Base-by-base conservation (phyloP, 345 rosid species). In the Clarkia xantiana region DNA sequence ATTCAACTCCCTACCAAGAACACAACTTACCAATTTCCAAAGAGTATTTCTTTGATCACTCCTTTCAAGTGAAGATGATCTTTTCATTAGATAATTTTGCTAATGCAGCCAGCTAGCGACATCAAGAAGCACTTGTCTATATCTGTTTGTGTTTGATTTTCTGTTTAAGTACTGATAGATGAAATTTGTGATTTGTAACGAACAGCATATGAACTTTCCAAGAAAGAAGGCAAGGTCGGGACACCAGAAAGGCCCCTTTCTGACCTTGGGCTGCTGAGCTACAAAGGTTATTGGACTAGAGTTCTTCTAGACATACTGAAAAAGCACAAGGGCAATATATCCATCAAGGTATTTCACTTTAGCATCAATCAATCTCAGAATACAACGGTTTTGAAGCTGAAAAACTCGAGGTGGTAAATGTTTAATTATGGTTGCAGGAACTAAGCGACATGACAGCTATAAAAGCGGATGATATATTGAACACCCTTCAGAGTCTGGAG, bases 391-490 rank as follows among this genome's bases (percentile, higher is more conserved):
- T 53, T 52, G 15, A 39, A 36, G 40, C 40, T 18, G 11, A 41
- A 18, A 20, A 16, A 18, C 39, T 8, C 6, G 5, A 19, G 48
- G 18, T 42, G 47, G 15, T 22, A 14, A n/a, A 0, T 1, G 41
- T 14, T 50, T 17, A 53, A 9, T 20, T 3, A 16, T 56, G n/a
- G 25, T 29, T 57, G 54, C 76, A 87, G 96, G 99, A 93, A 72
- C 90, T 93, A 38, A 87, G 99, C 14, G 99, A 93, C 78, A 93
- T 87, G 99, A 87, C 99, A 1, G 99, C 96, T 15, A 91, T 91
- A 40, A 84, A 82, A 64, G 96, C 95, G 3, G 99, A 93, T 60
- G 99, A 93, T 69, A 87, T 93, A 16, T 61, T 93, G 64, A 74
- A 69, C 55, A 93, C 99, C 29, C 87, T 93, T 48, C 99, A 93